Conservation (phyloP, 129 eudicot species). For the Helichrysum umbraculigerum region DNA sequence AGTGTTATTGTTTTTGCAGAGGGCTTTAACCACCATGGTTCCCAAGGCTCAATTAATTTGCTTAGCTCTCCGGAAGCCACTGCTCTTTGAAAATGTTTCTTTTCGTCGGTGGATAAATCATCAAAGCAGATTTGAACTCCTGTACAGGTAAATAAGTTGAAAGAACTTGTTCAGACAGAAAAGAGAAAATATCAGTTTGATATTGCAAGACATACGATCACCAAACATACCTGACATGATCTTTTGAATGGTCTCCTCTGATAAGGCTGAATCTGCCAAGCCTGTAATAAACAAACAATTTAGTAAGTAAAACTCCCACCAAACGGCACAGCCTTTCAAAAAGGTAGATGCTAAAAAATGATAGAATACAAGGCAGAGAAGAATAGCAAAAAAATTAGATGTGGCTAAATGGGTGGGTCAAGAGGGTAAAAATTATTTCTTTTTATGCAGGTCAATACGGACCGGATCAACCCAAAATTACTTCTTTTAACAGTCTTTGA, state of each 20-base stretch:
- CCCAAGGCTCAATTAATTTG: conserved; percentile 91
- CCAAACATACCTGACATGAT: conserved; percentile 64
- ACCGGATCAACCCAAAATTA: too few relatives aligned
- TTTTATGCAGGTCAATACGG: neutral
- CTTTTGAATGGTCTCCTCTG: conserved; percentile 82
- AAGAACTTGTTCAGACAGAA: neutral
- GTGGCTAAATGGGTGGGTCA: neutral
- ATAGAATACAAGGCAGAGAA: neutral
- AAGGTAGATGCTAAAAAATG: neutral
- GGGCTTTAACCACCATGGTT: conserved; percentile 96
- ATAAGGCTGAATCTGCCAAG: conserved; percentile 49
- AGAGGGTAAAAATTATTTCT: neutral
- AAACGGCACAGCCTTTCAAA: neutral
- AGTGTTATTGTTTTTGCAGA: conserved; percentile 64
- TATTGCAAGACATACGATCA: neutral
- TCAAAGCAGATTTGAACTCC: conserved; percentile 61
- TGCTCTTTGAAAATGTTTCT: conserved; percentile 72
- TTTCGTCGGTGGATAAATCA: conserved; percentile 61
- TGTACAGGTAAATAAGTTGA: conserved; percentile 22
- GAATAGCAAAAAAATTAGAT: neutral
- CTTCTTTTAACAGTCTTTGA: too few relatives aligned
- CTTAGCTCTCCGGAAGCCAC: conserved; percentile 88
- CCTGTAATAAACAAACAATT: conserved; percentile 28
- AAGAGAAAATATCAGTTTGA: neutral
- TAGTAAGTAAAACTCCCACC: neutral